Evolutionary conservation across 352 stramenopile genomes (phyloP), one percentile per base, ranked within the genome.

Genomic region (Phytophthora idaei): DNA sequence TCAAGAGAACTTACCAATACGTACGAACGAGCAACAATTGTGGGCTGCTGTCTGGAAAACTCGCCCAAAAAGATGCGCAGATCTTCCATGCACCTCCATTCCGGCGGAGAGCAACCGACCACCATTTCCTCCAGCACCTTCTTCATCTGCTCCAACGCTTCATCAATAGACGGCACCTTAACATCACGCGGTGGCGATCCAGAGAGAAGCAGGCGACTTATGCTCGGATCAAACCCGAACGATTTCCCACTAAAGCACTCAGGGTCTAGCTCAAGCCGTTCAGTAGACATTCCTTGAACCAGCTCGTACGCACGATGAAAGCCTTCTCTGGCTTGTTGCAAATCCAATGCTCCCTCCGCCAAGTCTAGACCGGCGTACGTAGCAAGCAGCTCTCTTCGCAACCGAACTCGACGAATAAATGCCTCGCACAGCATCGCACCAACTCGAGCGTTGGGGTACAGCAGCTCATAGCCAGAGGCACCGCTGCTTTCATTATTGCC

Each of bases 71-170:
- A 95, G 49, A 87, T 83, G 21, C 86, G 83, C 42, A 95, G 59
- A 42, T 95, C 81, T 68, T 95, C 85, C 84, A 95, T 94, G 47
- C 69, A 81, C n/a, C 59, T 76, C 81, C 84, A 93, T 47, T 86
- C 70, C 8, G 75, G 71, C 1, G 81, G 73, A 57, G 80, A 83
- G 61, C 87, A 93, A 3, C 76, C 83, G 4, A 76, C 57, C n/a
- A 83, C 32, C 60, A 93, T 69, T 57, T 93, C 80, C 14, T 69
- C 39, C 32, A 93, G 42, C 5, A 95, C 60, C 29, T 80, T 79
- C 27, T 77, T 80, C 55, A 83, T 87, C 34, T 84, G 74, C 2
- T 57, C 56, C 6, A 92, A 50, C 1, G 82, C 66, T 9, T 83
- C 73, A 17, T 92, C 86, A 32, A 84, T 73, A 9, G 71, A 71